These are phyloP conservation scores for Colletotrichum tropicale DNA, from an alignment of 2,329 filamentous ascomycete species.

Conservation along the genomic window DNA sequence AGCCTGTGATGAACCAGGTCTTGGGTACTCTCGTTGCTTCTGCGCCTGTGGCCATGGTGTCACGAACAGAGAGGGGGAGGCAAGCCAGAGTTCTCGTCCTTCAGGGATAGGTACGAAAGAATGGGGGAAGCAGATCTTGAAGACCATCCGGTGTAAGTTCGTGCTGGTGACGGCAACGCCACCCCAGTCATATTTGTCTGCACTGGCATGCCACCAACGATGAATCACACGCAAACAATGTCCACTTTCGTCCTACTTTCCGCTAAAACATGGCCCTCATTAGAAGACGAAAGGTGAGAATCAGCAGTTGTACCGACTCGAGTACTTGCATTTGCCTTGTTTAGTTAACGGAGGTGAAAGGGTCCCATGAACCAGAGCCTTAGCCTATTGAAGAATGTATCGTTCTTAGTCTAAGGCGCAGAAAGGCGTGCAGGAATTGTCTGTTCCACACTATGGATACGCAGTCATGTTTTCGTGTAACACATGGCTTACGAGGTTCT, in stretches of 20 bases:
- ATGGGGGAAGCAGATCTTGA: neutral
- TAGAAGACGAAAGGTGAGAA: neutral
- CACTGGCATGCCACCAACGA: neutral
- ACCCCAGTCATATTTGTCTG: neutral
- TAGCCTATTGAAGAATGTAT: neutral
- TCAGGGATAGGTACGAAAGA: neutral
- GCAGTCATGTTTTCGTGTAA: neutral
- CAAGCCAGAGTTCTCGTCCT: neutral
- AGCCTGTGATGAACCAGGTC: constrained; percentile 45
- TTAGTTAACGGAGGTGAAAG: neutral
- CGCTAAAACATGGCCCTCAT: neutral
- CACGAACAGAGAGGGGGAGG: neutral
- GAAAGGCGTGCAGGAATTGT: neutral
- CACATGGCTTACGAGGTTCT: neutral
- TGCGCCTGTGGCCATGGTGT: neutral
- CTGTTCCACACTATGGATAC: neutral
- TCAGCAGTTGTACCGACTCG: neutral
- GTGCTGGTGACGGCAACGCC: neutral
- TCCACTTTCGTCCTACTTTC: neutral
- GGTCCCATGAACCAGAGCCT: neutral
- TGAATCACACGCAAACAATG: neutral
- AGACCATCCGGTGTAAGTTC: neutral
- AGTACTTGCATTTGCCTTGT: neutral
- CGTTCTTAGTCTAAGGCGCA: neutral
- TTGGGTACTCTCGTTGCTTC: neutral